Percentiles rank a stretch among this genome's conserved stretches.
Conservation (phyloP, 2,329 filamentous ascomycete species). For the Diaporthe vaccinii region DNA sequence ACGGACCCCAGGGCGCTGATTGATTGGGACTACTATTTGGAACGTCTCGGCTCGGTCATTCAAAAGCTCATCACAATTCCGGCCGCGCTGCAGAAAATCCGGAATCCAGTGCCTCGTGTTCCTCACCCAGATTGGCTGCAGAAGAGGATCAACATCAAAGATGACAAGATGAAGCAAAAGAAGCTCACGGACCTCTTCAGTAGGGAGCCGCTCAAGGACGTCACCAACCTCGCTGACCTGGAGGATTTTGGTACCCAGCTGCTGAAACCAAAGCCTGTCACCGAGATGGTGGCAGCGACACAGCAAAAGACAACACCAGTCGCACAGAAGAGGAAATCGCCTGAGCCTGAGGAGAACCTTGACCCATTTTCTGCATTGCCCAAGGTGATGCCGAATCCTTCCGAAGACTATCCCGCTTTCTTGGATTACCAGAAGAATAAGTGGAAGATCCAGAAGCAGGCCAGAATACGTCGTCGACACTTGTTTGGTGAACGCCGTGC, state of each 20-base stretch:
- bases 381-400: constrained; percentile 85
- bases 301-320: constrained; percentile 64
- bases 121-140: constrained; percentile 97
- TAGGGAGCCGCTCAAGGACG: constrained; percentile 80
- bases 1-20: constrained; percentile 92
- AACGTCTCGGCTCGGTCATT: constrained; percentile 95
- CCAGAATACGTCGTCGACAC: constrained; percentile 85
- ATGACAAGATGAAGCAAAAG: constrained; percentile 98
- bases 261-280: constrained; percentile 73
- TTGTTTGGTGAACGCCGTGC: constrained; percentile 88
- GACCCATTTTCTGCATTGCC: constrained; percentile 89
- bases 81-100: constrained; percentile 92
- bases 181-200: constrained; percentile 95
- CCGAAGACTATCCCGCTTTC: constrained; percentile 89
- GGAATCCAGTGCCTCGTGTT: constrained; percentile 94
- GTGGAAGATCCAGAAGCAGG: constrained; percentile 97
- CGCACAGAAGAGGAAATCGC: constrained; percentile 79
- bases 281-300: constrained; percentile 65
- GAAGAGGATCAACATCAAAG: constrained; percentile 91
- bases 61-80: constrained; percentile 99
- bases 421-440: constrained; percentile 97
- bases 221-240: constrained; percentile 79
- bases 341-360: constrained; percentile 73
- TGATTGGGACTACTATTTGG: constrained; percentile 98
- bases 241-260: constrained; percentile 85